Conservation (phyloP, 306 rosid genomes). For the Prunus persica region Prunus_persica_NCBIv2 NC_034016.1:14406001-14406500, state of each 20-base stretch:
- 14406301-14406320: constrained; percentile 84
- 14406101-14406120: background rate
- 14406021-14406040: background rate
- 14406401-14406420: constrained; percentile 9
- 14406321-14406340: constrained; percentile 85
- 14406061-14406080: background rate
- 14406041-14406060: background rate
- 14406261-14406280: constrained; percentile 98
- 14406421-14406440: background rate
- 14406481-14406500: background rate
- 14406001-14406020: background rate
- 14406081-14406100: background rate
- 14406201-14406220: constrained; percentile 3
- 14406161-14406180: background rate
- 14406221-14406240: constrained; percentile 8
- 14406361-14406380: constrained; percentile 99
- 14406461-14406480: background rate
- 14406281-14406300: constrained; percentile 95
- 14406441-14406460: background rate
- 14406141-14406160: background rate
- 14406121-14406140: background rate
- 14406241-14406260: constrained; percentile 89
- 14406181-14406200: background rate
- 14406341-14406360: constrained; percentile 93
- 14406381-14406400: constrained; percentile 46